phyloP scores from a whole-genome alignment of 176 grass and related monocot genomes.

The Puccinellia tenuiflora region DNA sequence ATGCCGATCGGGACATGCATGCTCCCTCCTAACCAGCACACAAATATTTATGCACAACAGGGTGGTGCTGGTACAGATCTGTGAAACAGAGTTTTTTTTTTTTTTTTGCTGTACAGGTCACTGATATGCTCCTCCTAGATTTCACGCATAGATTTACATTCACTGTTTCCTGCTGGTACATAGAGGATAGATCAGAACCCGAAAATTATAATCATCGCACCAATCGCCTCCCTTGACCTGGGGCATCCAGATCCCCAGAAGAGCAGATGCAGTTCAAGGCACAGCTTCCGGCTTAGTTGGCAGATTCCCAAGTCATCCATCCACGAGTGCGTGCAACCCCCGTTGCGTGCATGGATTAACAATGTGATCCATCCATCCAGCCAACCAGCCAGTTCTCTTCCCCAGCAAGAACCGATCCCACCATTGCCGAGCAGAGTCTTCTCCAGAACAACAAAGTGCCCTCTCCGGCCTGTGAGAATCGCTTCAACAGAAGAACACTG shows the following conservation, averaged over 20 bases:
- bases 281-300: slow-evolving; percentile 15
- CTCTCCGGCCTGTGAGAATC: neutral
- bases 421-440: neutral
- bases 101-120: too few relatives aligned
- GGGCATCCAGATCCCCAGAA: slow-evolving; percentile 33
- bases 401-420: neutral
- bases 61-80: neutral
- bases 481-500: neutral
- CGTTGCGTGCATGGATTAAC: neutral
- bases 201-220: slow-evolving; percentile 1
- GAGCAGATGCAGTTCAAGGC: slow-evolving; percentile 25
- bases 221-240: slow-evolving; percentile 40
- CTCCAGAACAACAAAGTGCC: neutral
- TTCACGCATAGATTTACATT: too few relatives aligned
- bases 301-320: slow-evolving; percentile 25
- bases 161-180: slow-evolving; percentile 1
- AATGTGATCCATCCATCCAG: slow-evolving; percentile 1
- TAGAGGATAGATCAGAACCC: slow-evolving; percentile 7
- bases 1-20: slow-evolving; percentile 3
- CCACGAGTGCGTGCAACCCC: slow-evolving; percentile 14
- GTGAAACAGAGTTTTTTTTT: slow-evolving; percentile 10
- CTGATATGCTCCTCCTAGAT: too few relatives aligned
- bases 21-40: slow-evolving; percentile 31
- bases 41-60: neutral
- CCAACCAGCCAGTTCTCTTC: neutral